Conservation (phyloP, 176 grass and related monocot species). For the Cocos nucifera region DNA sequence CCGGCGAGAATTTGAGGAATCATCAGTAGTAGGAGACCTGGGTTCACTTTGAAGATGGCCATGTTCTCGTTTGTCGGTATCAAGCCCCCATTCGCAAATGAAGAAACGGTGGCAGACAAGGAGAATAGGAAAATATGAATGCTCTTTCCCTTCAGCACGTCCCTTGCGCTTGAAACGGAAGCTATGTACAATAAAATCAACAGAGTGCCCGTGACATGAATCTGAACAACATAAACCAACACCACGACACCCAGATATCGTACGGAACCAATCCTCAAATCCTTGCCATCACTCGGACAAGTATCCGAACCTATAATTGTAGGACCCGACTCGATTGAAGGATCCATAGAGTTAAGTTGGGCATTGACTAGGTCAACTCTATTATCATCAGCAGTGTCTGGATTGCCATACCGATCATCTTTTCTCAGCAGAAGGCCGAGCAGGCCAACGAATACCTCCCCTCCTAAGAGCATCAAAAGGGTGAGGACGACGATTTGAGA, state of each 20-base stretch:
- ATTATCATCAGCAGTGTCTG: neutral
- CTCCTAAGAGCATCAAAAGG: neutral
- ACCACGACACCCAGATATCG: neutral
- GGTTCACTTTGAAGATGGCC: neutral
- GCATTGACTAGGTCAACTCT: too few species aligned
- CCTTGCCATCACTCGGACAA: too few species aligned
- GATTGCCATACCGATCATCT: neutral
- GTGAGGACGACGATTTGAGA: neutral
- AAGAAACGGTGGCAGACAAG: neutral
- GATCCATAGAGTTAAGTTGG: too few species aligned
- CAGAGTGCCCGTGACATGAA: neutral
- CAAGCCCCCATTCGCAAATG: neutral
- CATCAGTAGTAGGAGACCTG: neutral
- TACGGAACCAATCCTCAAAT: neutral
- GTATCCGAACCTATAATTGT: too few species aligned
- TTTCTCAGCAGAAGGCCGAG: neutral
- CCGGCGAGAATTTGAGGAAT: neutral
- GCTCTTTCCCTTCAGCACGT: neutral
- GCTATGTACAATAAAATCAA: neutral
- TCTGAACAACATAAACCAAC: neutral
- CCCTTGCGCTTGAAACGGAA: neutral
- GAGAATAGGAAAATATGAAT: neutral
- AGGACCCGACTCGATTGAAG: too few species aligned
- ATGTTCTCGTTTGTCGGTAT: conserved; percentile 1
- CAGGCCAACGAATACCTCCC: neutral